phyloP scores from a whole-genome alignment of 331 rosid genomes.

The Quercus tomentella region DNA sequence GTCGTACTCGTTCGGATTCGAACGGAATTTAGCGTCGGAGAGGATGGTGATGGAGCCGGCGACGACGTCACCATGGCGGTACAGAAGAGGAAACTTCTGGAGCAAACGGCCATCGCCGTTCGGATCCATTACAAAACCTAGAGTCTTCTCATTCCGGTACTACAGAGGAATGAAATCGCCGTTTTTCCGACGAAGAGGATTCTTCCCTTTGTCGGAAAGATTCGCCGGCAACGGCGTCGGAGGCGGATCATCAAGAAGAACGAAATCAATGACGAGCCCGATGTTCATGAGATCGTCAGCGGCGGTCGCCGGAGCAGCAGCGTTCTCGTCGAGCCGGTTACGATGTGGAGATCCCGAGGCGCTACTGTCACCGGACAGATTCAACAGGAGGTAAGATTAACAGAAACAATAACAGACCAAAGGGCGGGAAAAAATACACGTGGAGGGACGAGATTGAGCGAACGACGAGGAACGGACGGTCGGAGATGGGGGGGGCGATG shows the following conservation, averaged over 20 bases:
- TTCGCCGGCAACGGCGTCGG: slow-evolving; percentile 44
- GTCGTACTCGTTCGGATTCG: slow-evolving; percentile 88
- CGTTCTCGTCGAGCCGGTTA: slow-evolving; percentile 77
- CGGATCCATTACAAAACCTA: slow-evolving; percentile 65
- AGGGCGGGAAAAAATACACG: slow-evolving; percentile 30
- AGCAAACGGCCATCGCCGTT: slow-evolving; percentile 89
- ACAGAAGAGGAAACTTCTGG: slow-evolving; percentile 72
- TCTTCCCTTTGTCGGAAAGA: slow-evolving; percentile 82
- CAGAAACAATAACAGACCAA: background rate
- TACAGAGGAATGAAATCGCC: slow-evolving; percentile 91
- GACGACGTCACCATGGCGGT: slow-evolving; percentile 74
- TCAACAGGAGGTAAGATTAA: slow-evolving; percentile 43
- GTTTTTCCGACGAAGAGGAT: slow-evolving; percentile 73
- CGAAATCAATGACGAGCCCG: slow-evolving; percentile 86
- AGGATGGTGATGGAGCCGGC: slow-evolving; percentile 72
- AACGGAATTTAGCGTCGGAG: slow-evolving; percentile 65
- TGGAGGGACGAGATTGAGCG: slow-evolving; percentile 27
- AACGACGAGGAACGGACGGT: slow-evolving; percentile 16
- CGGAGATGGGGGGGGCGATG: slow-evolving; percentile 18
- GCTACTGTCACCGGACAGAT: slow-evolving; percentile 86
- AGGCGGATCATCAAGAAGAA: slow-evolving; percentile 72
- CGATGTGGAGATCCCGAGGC: slow-evolving; percentile 99
- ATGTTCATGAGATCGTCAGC: slow-evolving; percentile 72
- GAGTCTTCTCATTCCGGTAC: slow-evolving; percentile 87
- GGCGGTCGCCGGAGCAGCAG: slow-evolving; percentile 22